Evolutionary conservation across 495 filamentous ascomycete species (phyloP).

Genomic region (Thermochaetoides thermophila): DNA sequence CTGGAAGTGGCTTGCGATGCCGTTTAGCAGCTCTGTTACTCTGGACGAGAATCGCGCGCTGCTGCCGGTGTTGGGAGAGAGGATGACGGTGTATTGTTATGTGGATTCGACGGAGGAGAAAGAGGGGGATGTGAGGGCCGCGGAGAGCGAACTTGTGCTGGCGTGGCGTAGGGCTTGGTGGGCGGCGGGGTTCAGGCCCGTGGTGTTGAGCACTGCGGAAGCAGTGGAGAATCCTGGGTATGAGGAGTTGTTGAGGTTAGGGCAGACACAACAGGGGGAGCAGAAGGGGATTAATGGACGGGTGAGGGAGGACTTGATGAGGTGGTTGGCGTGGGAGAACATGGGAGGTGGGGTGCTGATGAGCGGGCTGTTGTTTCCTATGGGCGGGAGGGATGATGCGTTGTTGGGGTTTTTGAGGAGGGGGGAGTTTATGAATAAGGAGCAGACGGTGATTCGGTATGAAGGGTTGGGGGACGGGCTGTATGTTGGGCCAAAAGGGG

Average conservation of each 20-base stretch:
- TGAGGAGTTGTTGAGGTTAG: constrained; percentile 50
- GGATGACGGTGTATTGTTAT: constrained; percentile 82
- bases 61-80: constrained; percentile 58
- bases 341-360: constrained; percentile 80
- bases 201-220: constrained; percentile 66
- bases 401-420: constrained; percentile 56
- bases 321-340: constrained; percentile 86
- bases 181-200: constrained; percentile 78
- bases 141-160: constrained; percentile 65
- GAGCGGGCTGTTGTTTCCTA: constrained; percentile 69
- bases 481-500: constrained; percentile 53
- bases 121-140: constrained; percentile 43
- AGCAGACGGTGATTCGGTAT: constrained; percentile 62
- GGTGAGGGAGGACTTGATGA: constrained; percentile 57
- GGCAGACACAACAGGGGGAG: too few relatives aligned
- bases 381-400: constrained; percentile 63
- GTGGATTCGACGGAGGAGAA: constrained; percentile 58
- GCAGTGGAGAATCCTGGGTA: constrained; percentile 77
- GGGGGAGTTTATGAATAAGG: constrained; percentile 55
- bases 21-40: constrained; percentile 75
- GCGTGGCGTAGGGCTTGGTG: constrained; percentile 90
- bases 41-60: constrained; percentile 77
- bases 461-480: constrained; percentile 56
- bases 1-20: constrained; percentile 68
- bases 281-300: constrained; percentile 33